Conservation (phyloP, 1,284 basidiomycete genomes). For the Meira nashicola region DNA sequence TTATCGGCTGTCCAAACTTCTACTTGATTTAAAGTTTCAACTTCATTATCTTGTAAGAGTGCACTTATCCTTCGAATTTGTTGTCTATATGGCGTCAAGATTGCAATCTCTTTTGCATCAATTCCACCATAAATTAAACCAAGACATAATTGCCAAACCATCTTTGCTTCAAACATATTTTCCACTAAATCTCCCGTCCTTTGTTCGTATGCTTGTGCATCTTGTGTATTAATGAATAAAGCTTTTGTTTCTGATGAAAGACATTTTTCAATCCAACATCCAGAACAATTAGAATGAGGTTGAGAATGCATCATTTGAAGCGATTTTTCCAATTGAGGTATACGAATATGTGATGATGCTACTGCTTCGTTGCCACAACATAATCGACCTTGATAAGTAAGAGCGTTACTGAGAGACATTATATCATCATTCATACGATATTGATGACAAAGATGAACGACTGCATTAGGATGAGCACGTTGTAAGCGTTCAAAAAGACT, state of each 20-base stretch:
- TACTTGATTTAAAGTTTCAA: slow-evolving; percentile 55
- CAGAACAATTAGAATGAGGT: neutral
- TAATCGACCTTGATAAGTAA: slow-evolving; percentile 77
- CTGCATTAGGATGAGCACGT: slow-evolving; percentile 74
- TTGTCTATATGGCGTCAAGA: slow-evolving; percentile 88
- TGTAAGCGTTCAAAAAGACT: slow-evolving; percentile 85
- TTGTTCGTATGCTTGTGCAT: slow-evolving; percentile 68
- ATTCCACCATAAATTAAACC: slow-evolving; percentile 67
- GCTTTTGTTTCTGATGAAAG: slow-evolving; percentile 63
- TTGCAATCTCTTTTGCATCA: slow-evolving; percentile 67
- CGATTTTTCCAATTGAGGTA: slow-evolving; percentile 56
- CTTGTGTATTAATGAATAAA: slow-evolving; percentile 79
- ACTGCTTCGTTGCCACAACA: slow-evolving; percentile 72
- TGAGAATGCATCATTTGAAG: neutral
- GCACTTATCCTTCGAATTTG: slow-evolving; percentile 70
- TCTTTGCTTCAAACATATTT: slow-evolving; percentile 71
- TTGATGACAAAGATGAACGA: slow-evolving; percentile 77
- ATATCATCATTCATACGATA: slow-evolving; percentile 98
- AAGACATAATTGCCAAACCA: slow-evolving; percentile 63
- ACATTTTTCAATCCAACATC: neutral
- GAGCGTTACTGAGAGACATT: slow-evolving; percentile 82
- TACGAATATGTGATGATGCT: slow-evolving; percentile 61
- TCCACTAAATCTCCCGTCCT: slow-evolving; percentile 82
- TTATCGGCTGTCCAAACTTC: slow-evolving; percentile 92
- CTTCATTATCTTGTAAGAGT: slow-evolving; percentile 56